Conservation (phyloP, 2,329 filamentous ascomycete genomes). For the Diaporthe caulivora region DNA sequence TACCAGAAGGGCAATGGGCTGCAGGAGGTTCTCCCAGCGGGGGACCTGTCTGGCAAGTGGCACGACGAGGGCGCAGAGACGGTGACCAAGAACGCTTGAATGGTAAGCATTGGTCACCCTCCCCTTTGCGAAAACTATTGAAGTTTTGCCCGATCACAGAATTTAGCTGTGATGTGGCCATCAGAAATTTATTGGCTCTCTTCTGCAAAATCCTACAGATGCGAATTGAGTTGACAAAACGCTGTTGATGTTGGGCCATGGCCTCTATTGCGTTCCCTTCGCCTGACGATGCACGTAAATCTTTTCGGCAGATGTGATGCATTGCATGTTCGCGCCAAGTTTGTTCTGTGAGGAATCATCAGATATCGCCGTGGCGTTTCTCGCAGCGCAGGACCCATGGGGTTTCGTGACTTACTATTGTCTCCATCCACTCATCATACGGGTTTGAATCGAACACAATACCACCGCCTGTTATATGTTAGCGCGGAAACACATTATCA, state of each 20-base stretch:
- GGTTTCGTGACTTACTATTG: constrained; percentile 60
- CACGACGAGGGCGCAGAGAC: constrained; percentile 41
- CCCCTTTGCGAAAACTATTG: no score
- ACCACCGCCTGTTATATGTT: constrained; percentile 71
- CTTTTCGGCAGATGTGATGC: constrained; percentile 86
- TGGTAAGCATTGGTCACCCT: not conserved
- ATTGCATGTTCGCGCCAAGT: constrained; percentile 88
- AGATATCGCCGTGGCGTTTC: constrained; percentile 55
- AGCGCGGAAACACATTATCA: not conserved
- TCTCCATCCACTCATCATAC: constrained; percentile 94
- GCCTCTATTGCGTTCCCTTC: constrained; percentile 3
- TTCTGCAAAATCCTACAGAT: not conserved
- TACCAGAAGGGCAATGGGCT: constrained; percentile 54
- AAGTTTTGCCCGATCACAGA: not conserved
- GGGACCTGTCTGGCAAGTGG: constrained; percentile 53
- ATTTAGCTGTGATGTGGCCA: not conserved
- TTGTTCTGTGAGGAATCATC: constrained; percentile 72
- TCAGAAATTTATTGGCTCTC: constrained; percentile 2
- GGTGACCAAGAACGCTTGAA: not conserved
- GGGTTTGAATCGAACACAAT: constrained; percentile 95
- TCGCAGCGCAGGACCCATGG: not conserved
- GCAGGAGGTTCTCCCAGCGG: constrained; percentile 48
- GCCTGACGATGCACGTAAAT: constrained; percentile 57
- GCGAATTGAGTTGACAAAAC: not conserved
- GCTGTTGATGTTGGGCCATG: not conserved